A percentile compares a stretch with the other conserved stretches of the same genome.
Evolutionary conservation across 1,284 basidiomycete species (phyloP).

Genomic region (Anthracocystis setariae): DNA sequence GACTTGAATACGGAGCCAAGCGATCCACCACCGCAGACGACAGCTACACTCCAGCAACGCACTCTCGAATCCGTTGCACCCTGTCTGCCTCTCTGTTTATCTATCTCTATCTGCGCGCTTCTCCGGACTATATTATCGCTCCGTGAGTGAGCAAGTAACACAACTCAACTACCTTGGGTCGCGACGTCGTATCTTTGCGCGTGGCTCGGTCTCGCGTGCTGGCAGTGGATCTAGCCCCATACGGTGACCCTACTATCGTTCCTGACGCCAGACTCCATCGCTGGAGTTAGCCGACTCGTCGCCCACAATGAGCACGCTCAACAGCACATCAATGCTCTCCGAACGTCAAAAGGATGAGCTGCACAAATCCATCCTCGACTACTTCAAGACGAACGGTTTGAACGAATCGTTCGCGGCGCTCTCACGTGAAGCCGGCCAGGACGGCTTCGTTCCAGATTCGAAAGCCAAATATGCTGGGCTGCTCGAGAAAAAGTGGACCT

Average conservation of each 20-base stretch:
- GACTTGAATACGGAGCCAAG: too few relatives aligned
- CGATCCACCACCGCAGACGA: not conserved
- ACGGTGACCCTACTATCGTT: too few relatives aligned
- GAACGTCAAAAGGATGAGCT: slow-evolving; percentile 85
- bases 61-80: too few relatives aligned
- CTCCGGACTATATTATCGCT: too few relatives aligned
- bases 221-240: too few relatives aligned
- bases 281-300: not conserved
- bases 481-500: slow-evolving; percentile 94
- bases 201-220: too few relatives aligned
- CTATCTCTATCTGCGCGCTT: too few relatives aligned
- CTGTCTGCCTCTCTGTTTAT: too few relatives aligned
- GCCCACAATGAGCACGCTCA: slow-evolving; percentile 24
- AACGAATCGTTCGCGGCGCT: slow-evolving; percentile 75
- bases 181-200: too few relatives aligned
- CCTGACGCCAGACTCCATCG: too few relatives aligned
- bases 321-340: slow-evolving; percentile 71
- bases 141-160: too few relatives aligned
- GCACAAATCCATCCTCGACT: slow-evolving; percentile 87
- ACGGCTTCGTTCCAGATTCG: slow-evolving; percentile 80
- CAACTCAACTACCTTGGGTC: too few relatives aligned
- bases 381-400: slow-evolving; percentile 78
- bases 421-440: slow-evolving; percentile 71
- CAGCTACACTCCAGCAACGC: not conserved
- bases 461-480: slow-evolving; percentile 84